Conservation (phyloP, 129 eudicot species). For the Chrysanthemum lavandulifolium region DNA sequence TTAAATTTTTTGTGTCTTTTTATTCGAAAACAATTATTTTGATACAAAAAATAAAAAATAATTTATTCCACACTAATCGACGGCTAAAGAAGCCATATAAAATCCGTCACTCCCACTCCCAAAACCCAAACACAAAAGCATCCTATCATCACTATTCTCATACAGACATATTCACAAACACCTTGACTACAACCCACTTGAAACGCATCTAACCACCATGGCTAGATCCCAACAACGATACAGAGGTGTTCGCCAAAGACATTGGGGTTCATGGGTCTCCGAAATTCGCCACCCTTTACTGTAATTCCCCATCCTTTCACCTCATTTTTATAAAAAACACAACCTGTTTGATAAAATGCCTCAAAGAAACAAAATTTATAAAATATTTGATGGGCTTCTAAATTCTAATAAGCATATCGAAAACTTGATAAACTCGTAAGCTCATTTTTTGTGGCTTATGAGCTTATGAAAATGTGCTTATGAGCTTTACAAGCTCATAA, state of each 20-base stretch:
- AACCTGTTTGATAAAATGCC: constrained; percentile 15
- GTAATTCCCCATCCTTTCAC: constrained; percentile 39
- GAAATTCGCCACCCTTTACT: constrained; percentile 96
- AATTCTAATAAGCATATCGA: too few relatives aligned
- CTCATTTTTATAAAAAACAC: neutral
- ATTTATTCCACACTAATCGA: constrained; percentile 25
- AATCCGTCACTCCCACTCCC: constrained; percentile 17
- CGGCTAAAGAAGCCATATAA: constrained; percentile 46
- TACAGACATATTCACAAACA: constrained; percentile 36
- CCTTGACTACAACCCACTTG: constrained; percentile 20
- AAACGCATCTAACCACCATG: too few relatives aligned
- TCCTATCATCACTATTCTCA: constrained; percentile 17
- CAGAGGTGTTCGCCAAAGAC: constrained; percentile 93
- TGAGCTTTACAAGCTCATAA: too few relatives aligned
- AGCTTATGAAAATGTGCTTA: too few relatives aligned
- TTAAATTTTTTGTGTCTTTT: too few relatives aligned
- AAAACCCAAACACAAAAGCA: neutral
- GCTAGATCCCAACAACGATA: constrained; percentile 81
- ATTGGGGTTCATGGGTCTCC: constrained; percentile 99
- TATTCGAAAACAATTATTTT: too few relatives aligned
- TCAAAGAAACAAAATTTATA: neutral
- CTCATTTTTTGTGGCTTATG: too few relatives aligned
- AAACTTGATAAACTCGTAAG: too few relatives aligned
- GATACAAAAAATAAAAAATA: too few relatives aligned
- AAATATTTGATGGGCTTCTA: neutral